Base-by-base conservation (phyloP, 768 basidiomycete species). In the Termitomyces titanicus region DNA sequence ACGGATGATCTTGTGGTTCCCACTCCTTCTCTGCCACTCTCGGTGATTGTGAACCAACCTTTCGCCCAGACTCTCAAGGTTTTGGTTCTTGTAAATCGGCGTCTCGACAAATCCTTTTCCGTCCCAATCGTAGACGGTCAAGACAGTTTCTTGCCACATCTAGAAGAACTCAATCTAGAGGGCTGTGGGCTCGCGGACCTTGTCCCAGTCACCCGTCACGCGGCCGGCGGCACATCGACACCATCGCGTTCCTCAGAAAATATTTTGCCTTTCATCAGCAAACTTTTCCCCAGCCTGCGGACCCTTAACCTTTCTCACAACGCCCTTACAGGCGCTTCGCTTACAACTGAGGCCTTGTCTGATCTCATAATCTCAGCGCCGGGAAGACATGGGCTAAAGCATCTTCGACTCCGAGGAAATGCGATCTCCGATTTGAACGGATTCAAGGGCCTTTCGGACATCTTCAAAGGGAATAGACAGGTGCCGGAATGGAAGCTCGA, bases 301-400 rank as follows among this genome's bases (percentile, higher is more conserved):
- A 83, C 79, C 11, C 77, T 94, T 13, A 85, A 92, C 56, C 70
- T 93, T 55, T 87, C 88, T n/a, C 87, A 87, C 66, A 94, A 94
- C 60, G 61, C 70, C 3, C 68, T 93, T 11, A 85, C 85, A 1
- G 79, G 79, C 52, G 70, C 72, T 0, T 77, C 81, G 3, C 65
- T 90, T 13, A 72, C 75, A 1, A 67, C 74, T 24, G 79, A 79
- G 2, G 73, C 72, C 1, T 67, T 91, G 27, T 70, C 77, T 0
- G 55, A 61, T 11, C 70, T 92, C 9, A 73, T 89, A 27, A 72
- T 90, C 44, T 71, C 78, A 2, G 72, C 76, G 11, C 64, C 72
- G 0, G 61, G 66, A 22, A 75, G 80, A 29, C 74, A 75, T 15
- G 89, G 88, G 3, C 73, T 93, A 45, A 76, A 79, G 46, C 85